phyloP scores from a whole-genome alignment of 257 asterid genomes.

The Plectranthus barbatus region DNA sequence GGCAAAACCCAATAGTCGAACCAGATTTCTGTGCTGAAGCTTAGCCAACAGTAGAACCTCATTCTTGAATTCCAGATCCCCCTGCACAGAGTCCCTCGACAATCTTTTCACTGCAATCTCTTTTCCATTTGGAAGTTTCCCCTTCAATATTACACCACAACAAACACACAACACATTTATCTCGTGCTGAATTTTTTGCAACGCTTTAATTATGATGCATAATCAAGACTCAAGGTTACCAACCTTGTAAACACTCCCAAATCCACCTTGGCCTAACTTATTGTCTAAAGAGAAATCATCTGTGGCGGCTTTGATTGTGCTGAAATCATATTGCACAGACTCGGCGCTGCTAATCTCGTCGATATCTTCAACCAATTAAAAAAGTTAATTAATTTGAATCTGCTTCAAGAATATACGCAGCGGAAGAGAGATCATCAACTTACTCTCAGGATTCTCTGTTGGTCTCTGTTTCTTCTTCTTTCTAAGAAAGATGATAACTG shows the following conservation, averaged over 20 bases:
- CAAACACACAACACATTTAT: not conserved
- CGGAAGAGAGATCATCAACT: not conserved
- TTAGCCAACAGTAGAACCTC: constrained; percentile 23
- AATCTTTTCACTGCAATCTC: constrained; percentile 34
- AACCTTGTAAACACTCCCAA: constrained; percentile 33
- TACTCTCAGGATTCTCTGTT: not conserved
- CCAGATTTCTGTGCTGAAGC: constrained; percentile 28
- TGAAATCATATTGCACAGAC: constrained; percentile 20
- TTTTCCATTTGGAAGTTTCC: constrained; percentile 18
- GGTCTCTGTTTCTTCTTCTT: not conserved
- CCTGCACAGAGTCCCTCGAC: constrained; percentile 24
- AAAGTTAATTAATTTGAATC: not conserved
- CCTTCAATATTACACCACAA: constrained; percentile 8
- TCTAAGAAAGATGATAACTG: not conserved
- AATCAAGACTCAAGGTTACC: too few relatives aligned
- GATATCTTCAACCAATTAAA: not conserved
- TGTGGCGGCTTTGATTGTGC: constrained; percentile 20
- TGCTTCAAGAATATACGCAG: too few relatives aligned
- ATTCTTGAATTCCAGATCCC: constrained; percentile 30
- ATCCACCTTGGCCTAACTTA: constrained; percentile 35
- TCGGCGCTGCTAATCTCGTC: constrained; percentile 4
- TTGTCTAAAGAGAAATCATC: constrained; percentile 19
- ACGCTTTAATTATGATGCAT: too few relatives aligned
- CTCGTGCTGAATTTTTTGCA: too few relatives aligned
- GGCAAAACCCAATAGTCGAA: constrained; percentile 30